These are phyloP conservation scores for Diplodia intermedia DNA, from an alignment of 2,329 filamentous ascomycete species.

Conservation along the genomic window DNA sequence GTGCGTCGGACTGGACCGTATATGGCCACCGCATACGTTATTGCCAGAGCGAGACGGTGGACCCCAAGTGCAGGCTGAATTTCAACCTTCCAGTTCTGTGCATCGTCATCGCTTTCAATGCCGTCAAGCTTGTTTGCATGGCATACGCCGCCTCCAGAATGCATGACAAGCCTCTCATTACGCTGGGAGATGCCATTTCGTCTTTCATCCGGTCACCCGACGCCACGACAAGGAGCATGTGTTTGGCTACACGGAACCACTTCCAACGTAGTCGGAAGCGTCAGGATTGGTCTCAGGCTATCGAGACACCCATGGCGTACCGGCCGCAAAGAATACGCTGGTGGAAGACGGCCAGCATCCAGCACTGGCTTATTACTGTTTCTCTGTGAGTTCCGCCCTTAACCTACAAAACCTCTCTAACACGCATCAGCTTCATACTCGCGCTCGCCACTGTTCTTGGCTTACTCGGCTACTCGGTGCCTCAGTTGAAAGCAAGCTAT, in stretches of 20 bases:
- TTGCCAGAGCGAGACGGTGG: slow-evolving; percentile 10
- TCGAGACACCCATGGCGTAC: slow-evolving; percentile 1
- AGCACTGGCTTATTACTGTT: not conserved
- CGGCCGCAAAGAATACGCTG: not conserved
- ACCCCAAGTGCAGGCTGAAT: slow-evolving; percentile 12
- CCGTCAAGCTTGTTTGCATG: slow-evolving; percentile 7
- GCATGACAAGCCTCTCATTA: not conserved
- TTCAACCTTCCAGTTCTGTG: slow-evolving; percentile 12
- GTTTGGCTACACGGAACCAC: slow-evolving; percentile 6
- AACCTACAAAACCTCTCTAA: not conserved
- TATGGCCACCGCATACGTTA: not conserved
- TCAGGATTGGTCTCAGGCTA: not conserved
- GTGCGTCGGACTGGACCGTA: not conserved
- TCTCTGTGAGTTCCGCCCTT: not conserved
- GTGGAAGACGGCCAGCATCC: not conserved
- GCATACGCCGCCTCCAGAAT: not conserved
- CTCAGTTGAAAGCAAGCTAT: not conserved
- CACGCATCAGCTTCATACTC: not conserved
- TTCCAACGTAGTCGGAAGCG: not conserved
- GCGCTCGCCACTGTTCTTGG: slow-evolving; percentile 1
- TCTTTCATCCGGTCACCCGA: slow-evolving; percentile 11
- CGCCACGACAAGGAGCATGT: not conserved
- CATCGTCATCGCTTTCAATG: slow-evolving; percentile 17
- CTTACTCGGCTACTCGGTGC: slow-evolving; percentile 7
- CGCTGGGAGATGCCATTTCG: slow-evolving; percentile 6